Evolutionary conservation across 441 rosid genomes (phyloP), one percentile per base, ranked within the genome.

Genomic region (Macaranga tanarius): DNA sequence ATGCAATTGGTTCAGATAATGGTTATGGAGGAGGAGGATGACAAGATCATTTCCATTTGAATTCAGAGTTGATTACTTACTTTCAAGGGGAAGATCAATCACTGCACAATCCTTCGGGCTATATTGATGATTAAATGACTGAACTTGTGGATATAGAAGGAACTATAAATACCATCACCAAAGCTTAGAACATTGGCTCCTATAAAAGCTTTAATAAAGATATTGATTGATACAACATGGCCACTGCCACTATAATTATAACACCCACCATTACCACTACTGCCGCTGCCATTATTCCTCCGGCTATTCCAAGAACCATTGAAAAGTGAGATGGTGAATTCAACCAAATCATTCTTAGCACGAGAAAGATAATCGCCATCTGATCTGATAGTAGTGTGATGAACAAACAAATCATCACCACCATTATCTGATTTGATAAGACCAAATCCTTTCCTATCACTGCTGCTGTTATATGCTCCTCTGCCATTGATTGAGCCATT

Each of bases 351-450:
- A n/a, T 85, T 93, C 10, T 76, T 79, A 10, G 75, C 50, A 28
- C 92, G 87, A 50, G 92, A 83, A n/a, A 95, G 90, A 77, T 75
- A 94, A 17, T 92, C 93, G 1, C 93, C 97, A 13, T 85, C 90
- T 17, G 97, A 92, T 69, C 74, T 67, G 82, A 94, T 89, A 54
- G 87, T 76, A 55, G 90, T 76, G 31, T 88, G 93, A 57, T 94
- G 98, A 60, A 92, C 96, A 75, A 92, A 90, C 45, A 93, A 87
- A 78, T 92, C 96, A 0, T 84, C 90, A 15, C 84, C 79, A 1
- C 81, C 96, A 2, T 86, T 89, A 6, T 87, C 90, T 4, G 97
- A 92, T 69, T 79, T 84, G 69, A 92, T 88, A 89, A 94, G 92
- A 16, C 98, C 98, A 68, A 74, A 94, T 0, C 98, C 93, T 75